Conservation (phyloP, 768 basidiomycete species). For the Chalciporus chontae region DNA sequence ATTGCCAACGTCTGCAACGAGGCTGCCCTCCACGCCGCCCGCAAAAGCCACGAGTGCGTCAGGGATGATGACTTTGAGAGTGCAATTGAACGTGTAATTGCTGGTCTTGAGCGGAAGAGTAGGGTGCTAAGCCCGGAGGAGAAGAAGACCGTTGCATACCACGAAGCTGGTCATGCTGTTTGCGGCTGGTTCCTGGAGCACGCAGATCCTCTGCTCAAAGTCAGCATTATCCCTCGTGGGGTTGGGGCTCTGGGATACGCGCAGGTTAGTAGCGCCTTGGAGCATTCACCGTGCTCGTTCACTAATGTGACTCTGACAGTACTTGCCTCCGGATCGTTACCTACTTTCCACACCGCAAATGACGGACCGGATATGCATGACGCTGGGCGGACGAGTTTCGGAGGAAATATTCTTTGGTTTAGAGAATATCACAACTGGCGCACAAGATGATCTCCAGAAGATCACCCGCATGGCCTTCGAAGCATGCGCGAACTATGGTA, state of each 20-base stretch:
- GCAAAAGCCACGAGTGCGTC: slow-evolving; percentile 74
- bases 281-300: neutral
- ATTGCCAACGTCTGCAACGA: slow-evolving; percentile 99
- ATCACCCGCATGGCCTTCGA: slow-evolving; percentile 98
- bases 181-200: slow-evolving; percentile 99
- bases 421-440: slow-evolving; percentile 94
- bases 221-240: slow-evolving; percentile 97
- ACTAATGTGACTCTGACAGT: slow-evolving; percentile 42
- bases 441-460: slow-evolving; percentile 97
- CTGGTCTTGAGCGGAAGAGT: slow-evolving; percentile 94
- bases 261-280: slow-evolving; percentile 50
- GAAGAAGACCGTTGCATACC: slow-evolving; percentile 98
- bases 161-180: slow-evolving; percentile 98
- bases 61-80: slow-evolving; percentile 89
- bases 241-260: slow-evolving; percentile 96
- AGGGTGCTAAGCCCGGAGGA: slow-evolving; percentile 90
- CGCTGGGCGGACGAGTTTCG: slow-evolving; percentile 93
- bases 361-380: slow-evolving; percentile 96
- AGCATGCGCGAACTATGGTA: slow-evolving; percentile 93
- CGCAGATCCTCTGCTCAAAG: slow-evolving; percentile 94
- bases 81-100: slow-evolving; percentile 97
- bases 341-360: slow-evolving; percentile 94
- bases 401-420: slow-evolving; percentile 97
- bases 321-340: slow-evolving; percentile 93
- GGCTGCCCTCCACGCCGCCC: slow-evolving; percentile 91